phyloP scores from a whole-genome alignment of 1,284 basidiomycete genomes.

The Rhodotorula glutinis region DNA sequence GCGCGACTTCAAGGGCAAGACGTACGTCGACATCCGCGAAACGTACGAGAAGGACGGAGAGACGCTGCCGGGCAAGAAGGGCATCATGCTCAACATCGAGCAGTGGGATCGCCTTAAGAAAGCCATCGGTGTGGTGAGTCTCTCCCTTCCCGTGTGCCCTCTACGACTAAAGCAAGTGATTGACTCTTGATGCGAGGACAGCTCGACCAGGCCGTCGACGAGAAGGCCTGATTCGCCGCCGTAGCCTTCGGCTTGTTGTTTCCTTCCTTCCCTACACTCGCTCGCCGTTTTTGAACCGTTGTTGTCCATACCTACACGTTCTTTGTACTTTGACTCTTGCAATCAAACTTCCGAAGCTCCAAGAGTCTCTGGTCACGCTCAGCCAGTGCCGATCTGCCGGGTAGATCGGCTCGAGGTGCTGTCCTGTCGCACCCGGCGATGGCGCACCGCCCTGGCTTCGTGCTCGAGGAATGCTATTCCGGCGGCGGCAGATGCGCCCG shows the following conservation, averaged over 20 bases:
- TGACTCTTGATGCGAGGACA: not conserved
- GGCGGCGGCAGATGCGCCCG: too few relatives aligned
- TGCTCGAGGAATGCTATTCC: too few relatives aligned
- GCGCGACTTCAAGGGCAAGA: constrained; percentile 28
- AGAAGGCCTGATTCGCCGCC: not conserved
- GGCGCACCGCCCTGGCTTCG: too few relatives aligned
- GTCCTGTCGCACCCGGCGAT: too few relatives aligned
- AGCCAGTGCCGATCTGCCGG: too few relatives aligned
- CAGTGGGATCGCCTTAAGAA: constrained; percentile 37
- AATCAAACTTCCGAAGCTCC: too few relatives aligned
- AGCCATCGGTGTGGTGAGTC: constrained; percentile 9
- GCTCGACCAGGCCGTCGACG: constrained; percentile 12
- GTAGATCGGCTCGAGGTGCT: too few relatives aligned
- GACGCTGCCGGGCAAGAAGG: constrained; percentile 39
- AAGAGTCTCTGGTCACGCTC: too few relatives aligned
- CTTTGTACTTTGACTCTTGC: too few relatives aligned
- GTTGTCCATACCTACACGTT: not conserved
- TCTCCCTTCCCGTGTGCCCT: not conserved
- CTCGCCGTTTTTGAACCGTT: not conserved
- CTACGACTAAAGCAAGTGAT: too few relatives aligned
- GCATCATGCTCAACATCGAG: constrained; percentile 31
- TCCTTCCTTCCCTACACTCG: not conserved
- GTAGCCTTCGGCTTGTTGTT: not conserved
- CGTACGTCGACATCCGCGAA: constrained; percentile 39
- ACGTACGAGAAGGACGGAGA: constrained; percentile 38